Evolutionary conservation across 306 rosid genomes (phyloP), one percentile per base, ranked within the genome.

Genomic region (Inga laurina): DNA sequence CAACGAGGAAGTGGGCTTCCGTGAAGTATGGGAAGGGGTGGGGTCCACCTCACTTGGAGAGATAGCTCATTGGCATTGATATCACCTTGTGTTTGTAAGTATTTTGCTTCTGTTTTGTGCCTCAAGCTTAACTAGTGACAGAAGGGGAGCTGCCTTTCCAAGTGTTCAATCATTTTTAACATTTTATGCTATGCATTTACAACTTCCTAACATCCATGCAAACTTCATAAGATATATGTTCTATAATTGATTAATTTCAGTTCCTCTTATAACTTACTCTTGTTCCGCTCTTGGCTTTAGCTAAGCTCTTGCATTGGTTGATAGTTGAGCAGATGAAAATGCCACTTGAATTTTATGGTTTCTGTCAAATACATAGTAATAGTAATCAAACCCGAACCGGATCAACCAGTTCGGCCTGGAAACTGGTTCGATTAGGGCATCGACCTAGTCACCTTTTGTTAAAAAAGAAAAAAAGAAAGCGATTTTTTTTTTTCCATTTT

Each of bases 21-120:
- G 57, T 87, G 98, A 95, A 81, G 94, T 90, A 48, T 95, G 99
- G 99, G 99, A 95, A 85, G 98, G 98, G 49, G 92, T 95, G 82
- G 98, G 98, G 8, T 92, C 98, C 45, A 91, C 98, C 72, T 86
- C 98, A 46, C 88, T 95, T 24, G 98, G 98, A 72, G 98, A 90
- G 79, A 78, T 92, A 61, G 84, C 79, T 62, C 93, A 95, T 32
- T 92, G 98, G 96, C 98, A 93, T 86, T 95, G 87, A 91, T 27
- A 81, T 74, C 66, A 52, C 18, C 41, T 30, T 52, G 41, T 69
- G 19, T 37, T 64, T 14, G 43, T 43, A 32, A 18, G 76, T 39
- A 78, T 75, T 22, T 10, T 59, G 7, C 68, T 62, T 62, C 37
- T 27, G 18, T 27, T 11, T 11, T 62, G 68, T 27, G 14, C 30